Conservation (phyloP, 2,329 filamentous ascomycete genomes). For the Colletotrichum orbiculare region DNA sequence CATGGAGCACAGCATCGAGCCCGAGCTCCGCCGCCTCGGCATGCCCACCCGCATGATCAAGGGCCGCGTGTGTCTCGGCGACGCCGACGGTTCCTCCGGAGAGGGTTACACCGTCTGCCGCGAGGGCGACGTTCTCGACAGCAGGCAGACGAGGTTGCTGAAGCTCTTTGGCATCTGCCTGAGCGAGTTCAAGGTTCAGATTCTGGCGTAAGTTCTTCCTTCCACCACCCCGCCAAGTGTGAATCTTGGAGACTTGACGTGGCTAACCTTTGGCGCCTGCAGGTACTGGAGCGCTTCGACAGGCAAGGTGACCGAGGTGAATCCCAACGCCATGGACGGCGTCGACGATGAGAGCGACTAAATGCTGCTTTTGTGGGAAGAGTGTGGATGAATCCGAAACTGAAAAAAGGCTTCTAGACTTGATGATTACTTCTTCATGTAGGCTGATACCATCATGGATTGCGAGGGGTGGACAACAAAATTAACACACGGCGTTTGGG, state of each 20-base stretch:
- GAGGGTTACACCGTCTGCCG: conserved; percentile 82
- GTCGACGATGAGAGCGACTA: conserved; percentile 42
- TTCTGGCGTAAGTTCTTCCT: conserved; percentile 72
- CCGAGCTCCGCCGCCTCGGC: conserved; percentile 87
- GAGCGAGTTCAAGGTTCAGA: conserved; percentile 87
- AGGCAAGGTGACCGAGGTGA: conserved; percentile 68
- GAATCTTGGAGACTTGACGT: too few relatives aligned
- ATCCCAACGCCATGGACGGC: conserved; percentile 52
- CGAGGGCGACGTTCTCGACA: conserved; percentile 87
- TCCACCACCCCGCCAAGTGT: background rate
- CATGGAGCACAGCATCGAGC: conserved; percentile 88
- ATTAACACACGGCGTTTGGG: conserved; percentile 34
- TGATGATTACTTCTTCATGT: conserved; percentile 37
- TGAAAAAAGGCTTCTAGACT: conserved; percentile 33
- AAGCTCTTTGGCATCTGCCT: conserved; percentile 94
- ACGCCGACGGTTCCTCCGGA: conserved; percentile 56
- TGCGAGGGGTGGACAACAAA: conserved; percentile 32
- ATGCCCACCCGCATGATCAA: conserved; percentile 90
- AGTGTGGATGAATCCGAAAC: conserved; percentile 4
- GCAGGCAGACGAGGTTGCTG: conserved; percentile 89
- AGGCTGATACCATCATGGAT: conserved; percentile 39
- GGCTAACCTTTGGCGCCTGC: conserved; percentile 7
- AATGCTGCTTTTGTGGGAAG: background rate
- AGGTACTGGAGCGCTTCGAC: conserved; percentile 73
- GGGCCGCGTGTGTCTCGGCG: conserved; percentile 83